Evolutionary conservation across 1,284 basidiomycete species (phyloP), one percentile per base, ranked within the genome.

Genomic region (Rhodotorula sp.): DNA sequence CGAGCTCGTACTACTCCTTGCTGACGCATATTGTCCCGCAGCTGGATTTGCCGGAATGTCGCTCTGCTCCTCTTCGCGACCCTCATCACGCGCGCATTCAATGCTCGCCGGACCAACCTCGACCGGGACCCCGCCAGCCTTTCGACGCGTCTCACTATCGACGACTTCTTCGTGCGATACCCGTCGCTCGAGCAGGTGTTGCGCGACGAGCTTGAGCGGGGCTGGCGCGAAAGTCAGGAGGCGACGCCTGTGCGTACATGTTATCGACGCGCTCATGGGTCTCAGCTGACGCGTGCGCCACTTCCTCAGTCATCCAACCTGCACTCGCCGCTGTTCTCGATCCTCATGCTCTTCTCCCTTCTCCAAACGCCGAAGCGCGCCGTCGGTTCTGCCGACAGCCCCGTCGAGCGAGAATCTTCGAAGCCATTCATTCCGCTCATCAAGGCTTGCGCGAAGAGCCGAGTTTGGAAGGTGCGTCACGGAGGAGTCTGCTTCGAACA

Each of bases 11-110:
- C 14, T 16, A 9, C 1, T 3, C 14, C 12, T 34, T 9, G 2
- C 45, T 53, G 53, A 44, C 19, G 21, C 13, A 3, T 17, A 0
- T 13, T 13, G 13, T 17, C 5, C 21, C 27, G 4, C 19, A 77
- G 78, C 73, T 82, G 81, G 81, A 78, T 79, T 61, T 71, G 80
- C 46, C 80, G 81, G 59, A 82, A 82, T 70, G 81, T 79, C 58
- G 78, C 79, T 52, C 80, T 81, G 78, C 80, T 82, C 79, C 78
- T 81, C 42, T 82, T 79, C 57, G 77, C 79, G 17, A 76, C 79
- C 4, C 77, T 81, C 44, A 71, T 77, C 66, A 80, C 75, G 49
- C 78, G 80, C 34, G 75, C 78, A n/a, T 80, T 82, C 63, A 71
- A 70, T 48, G 64, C 77, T 12, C 58, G 63, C 4, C 64, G 72